phyloP scores from a whole-genome alignment of 2,329 filamentous ascomycete genomes.

The Colletotrichum horii region DNA sequence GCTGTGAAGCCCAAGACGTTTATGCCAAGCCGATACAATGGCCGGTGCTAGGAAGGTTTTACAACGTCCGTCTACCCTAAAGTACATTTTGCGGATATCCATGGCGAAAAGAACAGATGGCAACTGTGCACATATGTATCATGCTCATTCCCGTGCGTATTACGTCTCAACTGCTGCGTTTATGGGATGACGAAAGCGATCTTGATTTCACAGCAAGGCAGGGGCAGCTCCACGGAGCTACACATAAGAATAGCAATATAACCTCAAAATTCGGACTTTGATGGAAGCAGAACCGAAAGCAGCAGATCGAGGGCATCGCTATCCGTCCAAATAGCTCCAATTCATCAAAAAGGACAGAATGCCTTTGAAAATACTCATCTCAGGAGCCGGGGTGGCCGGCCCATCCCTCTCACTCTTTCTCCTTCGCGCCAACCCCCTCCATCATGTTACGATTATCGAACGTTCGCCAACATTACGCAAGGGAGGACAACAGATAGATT shows the following conservation, averaged over 20 bases:
- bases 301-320: background rate
- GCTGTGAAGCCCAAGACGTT: background rate
- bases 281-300: background rate
- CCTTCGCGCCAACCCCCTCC: slow-evolving; percentile 31
- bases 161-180: background rate
- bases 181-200: background rate
- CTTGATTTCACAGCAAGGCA: background rate
- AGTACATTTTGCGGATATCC: background rate
- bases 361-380: slow-evolving; percentile 29
- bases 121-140: background rate
- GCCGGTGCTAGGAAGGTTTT: background rate
- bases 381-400: slow-evolving; percentile 48
- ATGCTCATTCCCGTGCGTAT: background rate
- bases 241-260: background rate
- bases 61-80: background rate
- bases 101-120: background rate
- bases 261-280: background rate
- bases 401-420: slow-evolving; percentile 28
- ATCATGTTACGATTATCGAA: slow-evolving; percentile 48
- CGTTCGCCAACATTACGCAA: slow-evolving; percentile 38
- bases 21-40: background rate
- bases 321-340: background rate
- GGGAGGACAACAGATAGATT: slow-evolving; percentile 49
- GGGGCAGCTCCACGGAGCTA: background rate
- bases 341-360: slow-evolving; percentile 4